Evolutionary conservation across 495 filamentous ascomycete species (phyloP).

Genomic region (Penicillium fimorum): DNA sequence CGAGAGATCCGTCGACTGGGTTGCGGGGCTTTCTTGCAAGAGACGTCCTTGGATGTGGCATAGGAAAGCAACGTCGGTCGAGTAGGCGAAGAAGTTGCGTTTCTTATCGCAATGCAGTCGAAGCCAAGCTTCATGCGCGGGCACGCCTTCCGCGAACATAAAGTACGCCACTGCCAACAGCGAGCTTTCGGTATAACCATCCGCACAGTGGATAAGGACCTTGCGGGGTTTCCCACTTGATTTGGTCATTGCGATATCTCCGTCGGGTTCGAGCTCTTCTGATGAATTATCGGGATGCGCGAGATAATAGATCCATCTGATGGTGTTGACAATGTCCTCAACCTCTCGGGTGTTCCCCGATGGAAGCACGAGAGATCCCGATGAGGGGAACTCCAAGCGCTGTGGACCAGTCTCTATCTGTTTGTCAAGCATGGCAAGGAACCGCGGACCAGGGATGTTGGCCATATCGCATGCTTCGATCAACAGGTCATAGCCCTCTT

Average conservation of each 20-base stretch:
- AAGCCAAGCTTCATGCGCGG: slow-evolving; percentile 83
- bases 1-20: slow-evolving; percentile 26
- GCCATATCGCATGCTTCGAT: slow-evolving; percentile 88
- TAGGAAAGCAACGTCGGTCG: slow-evolving; percentile 79
- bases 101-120: slow-evolving; percentile 73
- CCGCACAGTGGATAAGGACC: slow-evolving; percentile 87
- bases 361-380: slow-evolving; percentile 81
- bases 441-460: slow-evolving; percentile 54
- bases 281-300: slow-evolving; percentile 55
- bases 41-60: slow-evolving; percentile 72
- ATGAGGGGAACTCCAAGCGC: slow-evolving; percentile 85
- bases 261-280: slow-evolving; percentile 52
- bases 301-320: slow-evolving; percentile 84
- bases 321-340: slow-evolving; percentile 78
- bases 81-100: slow-evolving; percentile 95
- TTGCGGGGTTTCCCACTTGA: slow-evolving; percentile 48
- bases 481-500: slow-evolving; percentile 61
- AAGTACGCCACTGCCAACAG: slow-evolving; percentile 84
- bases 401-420: slow-evolving; percentile 55
- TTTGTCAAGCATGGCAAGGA: slow-evolving; percentile 57
- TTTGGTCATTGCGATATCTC: slow-evolving; percentile 53
- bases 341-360: slow-evolving; percentile 75
- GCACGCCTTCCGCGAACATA: slow-evolving; percentile 81
- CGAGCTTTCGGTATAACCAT: slow-evolving; percentile 95
- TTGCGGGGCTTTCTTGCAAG: slow-evolving; percentile 51